phyloP scores from a whole-genome alignment of 202 grass and related monocot genomes.

The Dendrocalamus latiflorus region DNA sequence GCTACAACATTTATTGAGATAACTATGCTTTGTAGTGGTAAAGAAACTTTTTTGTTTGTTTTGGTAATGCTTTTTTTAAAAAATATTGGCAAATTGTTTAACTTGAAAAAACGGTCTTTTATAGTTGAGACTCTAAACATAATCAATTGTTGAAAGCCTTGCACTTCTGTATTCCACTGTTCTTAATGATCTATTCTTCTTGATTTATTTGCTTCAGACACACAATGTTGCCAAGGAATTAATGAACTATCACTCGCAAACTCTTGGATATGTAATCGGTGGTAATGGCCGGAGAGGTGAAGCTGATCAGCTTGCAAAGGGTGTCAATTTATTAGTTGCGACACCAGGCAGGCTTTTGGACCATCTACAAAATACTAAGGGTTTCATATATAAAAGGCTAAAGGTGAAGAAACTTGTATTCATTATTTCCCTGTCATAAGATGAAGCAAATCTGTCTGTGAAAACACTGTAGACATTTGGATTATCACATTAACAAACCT shows the following conservation, averaged over 20 bases:
- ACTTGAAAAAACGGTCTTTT: background rate
- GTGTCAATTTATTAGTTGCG: conserved; percentile 79
- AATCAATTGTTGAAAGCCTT: background rate
- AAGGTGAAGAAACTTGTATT: conserved; percentile 31
- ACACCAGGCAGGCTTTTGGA: conserved; percentile 92
- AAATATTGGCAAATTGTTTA: background rate
- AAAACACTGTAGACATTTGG: background rate
- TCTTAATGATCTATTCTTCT: background rate
- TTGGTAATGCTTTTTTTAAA: background rate
- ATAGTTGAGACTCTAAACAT: background rate
- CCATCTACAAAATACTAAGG: conserved; percentile 82
- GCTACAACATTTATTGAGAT: background rate
- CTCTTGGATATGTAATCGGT: conserved; percentile 78
- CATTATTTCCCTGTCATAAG: no score
- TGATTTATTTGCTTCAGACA: conserved; percentile 42
- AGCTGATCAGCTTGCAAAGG: conserved; percentile 76
- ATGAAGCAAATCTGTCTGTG: background rate
- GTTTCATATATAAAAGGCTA: conserved; percentile 77
- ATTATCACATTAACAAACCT: background rate
- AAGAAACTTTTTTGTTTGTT: background rate
- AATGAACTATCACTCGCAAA: conserved; percentile 91
- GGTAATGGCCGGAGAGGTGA: conserved; percentile 73
- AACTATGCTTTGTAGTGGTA: background rate
- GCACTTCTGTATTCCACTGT: background rate
- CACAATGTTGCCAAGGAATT: conserved; percentile 92